Conservation (phyloP, 352 stramenopile genomes). For the Phytophthora podocarpi region DNA sequence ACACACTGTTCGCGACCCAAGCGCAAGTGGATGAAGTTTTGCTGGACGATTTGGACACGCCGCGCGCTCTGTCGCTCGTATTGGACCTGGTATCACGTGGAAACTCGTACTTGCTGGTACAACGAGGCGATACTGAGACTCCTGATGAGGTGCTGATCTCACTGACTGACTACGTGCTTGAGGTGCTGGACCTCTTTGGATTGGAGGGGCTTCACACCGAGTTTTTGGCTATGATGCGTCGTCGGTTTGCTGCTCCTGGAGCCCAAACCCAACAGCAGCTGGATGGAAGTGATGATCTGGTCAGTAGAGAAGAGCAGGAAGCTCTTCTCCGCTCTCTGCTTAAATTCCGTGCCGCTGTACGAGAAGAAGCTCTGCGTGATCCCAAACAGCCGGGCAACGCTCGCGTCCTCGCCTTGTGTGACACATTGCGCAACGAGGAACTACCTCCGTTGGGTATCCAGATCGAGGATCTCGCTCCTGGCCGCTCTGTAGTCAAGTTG, state of each 20-base stretch:
- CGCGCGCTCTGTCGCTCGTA: conserved; percentile 65
- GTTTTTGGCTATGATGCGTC: conserved; percentile 48
- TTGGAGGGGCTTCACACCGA: conserved; percentile 56
- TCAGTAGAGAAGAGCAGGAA: conserved; percentile 35
- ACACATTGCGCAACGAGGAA: conserved; percentile 61
- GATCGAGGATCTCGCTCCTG: conserved; percentile 70
- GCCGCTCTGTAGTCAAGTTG: conserved; percentile 64
- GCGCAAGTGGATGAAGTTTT: conserved; percentile 65
- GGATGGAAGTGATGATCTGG: neutral
- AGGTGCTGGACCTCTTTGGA: conserved; percentile 73
- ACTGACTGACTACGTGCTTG: conserved; percentile 68
- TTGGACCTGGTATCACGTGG: conserved; percentile 68
- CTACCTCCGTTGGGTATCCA: conserved; percentile 63
- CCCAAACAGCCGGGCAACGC: conserved; percentile 42
- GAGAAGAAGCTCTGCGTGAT: conserved; percentile 60
- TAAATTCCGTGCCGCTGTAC: conserved; percentile 66
- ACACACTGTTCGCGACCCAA: conserved; percentile 55
- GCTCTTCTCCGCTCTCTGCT: conserved; percentile 56
- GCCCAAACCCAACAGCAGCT: conserved; percentile 7
- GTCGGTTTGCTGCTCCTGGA: conserved; percentile 22
- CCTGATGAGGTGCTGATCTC: conserved; percentile 65
- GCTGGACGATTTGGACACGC: conserved; percentile 91
- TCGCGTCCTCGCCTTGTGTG: conserved; percentile 63
- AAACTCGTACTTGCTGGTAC: conserved; percentile 65
- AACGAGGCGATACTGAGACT: conserved; percentile 24